phyloP scores from a whole-genome alignment of 2,329 filamentous ascomycete species.

The Cucurbitaria berberidis region DNA sequence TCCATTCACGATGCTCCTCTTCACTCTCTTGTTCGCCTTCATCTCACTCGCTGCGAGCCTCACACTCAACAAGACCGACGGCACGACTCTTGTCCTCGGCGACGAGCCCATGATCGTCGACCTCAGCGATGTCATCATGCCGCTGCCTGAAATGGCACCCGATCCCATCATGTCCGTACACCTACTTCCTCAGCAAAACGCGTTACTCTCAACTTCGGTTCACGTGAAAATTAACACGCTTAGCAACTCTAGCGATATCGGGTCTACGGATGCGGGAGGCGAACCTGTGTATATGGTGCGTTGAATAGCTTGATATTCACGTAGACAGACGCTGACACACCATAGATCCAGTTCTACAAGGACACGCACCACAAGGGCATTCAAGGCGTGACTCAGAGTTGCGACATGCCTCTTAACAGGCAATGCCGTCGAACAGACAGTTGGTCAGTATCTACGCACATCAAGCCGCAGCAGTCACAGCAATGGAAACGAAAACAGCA shows the following conservation, averaged over 20 bases:
- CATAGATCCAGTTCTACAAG: neutral
- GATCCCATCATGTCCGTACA: too few species aligned
- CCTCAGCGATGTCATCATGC: constrained; percentile 2
- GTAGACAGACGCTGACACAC: neutral
- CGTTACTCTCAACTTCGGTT: too few species aligned
- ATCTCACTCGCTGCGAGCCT: neutral
- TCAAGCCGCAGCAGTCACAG: too few species aligned
- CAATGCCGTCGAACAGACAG: neutral
- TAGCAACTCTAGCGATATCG: too few species aligned
- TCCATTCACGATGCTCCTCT: neutral
- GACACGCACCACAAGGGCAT: neutral
- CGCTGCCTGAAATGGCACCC: neutral
- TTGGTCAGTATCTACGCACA: neutral
- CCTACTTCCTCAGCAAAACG: too few species aligned
- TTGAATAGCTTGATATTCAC: too few species aligned
- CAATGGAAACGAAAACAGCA: too few species aligned
- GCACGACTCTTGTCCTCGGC: neutral
- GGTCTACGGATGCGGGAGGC: too few species aligned
- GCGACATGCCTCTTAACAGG: neutral
- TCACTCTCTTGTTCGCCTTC: neutral
- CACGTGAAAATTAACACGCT: too few species aligned
- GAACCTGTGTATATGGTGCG: too few species aligned
- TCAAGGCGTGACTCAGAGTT: neutral
- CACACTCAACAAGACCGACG: neutral
- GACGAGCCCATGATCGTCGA: constrained; percentile 1